Evolutionary conservation across 2,329 filamentous ascomycete species (phyloP), one percentile per base, ranked within the genome.

Genomic region (Apiospora kogelbergensis): DNA sequence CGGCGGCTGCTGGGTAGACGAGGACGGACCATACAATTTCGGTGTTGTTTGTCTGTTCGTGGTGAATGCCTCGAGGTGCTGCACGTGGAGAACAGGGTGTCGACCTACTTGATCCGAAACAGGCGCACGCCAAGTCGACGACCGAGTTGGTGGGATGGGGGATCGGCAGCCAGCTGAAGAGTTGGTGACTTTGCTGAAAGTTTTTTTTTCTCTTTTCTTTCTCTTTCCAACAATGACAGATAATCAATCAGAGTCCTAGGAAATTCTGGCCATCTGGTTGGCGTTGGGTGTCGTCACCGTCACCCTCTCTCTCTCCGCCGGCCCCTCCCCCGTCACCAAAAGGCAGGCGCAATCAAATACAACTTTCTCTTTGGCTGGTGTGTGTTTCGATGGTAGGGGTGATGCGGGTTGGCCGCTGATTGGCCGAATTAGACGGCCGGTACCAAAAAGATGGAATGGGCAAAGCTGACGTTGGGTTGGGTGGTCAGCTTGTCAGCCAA

Each of bases 401-500:
- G 53, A 17, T 11, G 26, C 53, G 53, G 53, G 17, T 37, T 37
- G 30, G 17, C 26, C 30, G 53, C 6, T 60, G 30, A 60, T 60
- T 60, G 53, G 30, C 3, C 30, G 30, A 1, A 1, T 37, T 60
- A 60, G 53, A 60, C 53, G 53, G 53, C 53, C 30, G 53, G 10
- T n/a, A n/a, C n/a, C 26, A 37, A 17, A 37, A 3, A 20, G 57
- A 68, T 69, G 66, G 64, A 63, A 67, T 68, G 46, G 45, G 40
- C 9, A 15, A 42, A 30, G 65, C 64, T 68, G 67, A 48, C 64
- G 46, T 69, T 67, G 63, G 45, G 65, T 69, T 57, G 67, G 65
- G 53, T 60, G 53, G 53, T 60, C 53, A 60, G 53, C 53, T n/a
- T 42, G 40, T 42, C 40, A 42, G 40, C 40, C 40, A 42, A 15